These are phyloP conservation scores for Emydomyces testavorans DNA, from an alignment of 2,329 filamentous ascomycete species.

Conservation along the genomic window DNA sequence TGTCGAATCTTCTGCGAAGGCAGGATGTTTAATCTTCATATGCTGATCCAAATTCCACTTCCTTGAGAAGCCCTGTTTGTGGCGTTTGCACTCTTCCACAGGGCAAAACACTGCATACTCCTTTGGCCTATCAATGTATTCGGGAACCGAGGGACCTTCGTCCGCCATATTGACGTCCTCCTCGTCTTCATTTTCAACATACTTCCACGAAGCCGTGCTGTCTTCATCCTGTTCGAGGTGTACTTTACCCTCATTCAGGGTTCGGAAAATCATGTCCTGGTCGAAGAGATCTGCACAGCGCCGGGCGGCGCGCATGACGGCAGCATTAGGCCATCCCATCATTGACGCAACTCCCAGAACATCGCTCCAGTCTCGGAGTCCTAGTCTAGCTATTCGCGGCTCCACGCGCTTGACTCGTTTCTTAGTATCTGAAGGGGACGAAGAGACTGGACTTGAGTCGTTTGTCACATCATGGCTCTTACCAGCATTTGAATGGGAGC, in stretches of 20 bases:
- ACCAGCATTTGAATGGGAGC: background rate
- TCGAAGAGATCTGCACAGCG: conserved; percentile 67
- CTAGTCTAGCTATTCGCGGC: conserved; percentile 16
- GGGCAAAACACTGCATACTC: conserved; percentile 25
- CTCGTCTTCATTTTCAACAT: conserved; percentile 21
- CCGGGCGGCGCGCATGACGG: conserved; percentile 56
- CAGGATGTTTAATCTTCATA: conserved; percentile 25
- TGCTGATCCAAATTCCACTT: conserved; percentile 31
- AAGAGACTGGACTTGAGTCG: background rate
- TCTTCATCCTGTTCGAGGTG: conserved; percentile 18
- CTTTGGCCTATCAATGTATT: conserved; percentile 9
- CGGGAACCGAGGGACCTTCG: background rate
- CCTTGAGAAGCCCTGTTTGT: conserved; percentile 26
- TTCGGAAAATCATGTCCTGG: conserved; percentile 56
- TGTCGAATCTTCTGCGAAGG: background rate
- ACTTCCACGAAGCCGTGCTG: conserved; percentile 19
- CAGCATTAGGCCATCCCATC: conserved; percentile 54
- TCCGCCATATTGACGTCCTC: conserved; percentile 11
- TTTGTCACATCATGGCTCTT: background rate
- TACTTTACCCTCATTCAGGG: conserved; percentile 37
- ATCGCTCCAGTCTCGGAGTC: conserved; percentile 69
- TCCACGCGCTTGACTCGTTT: background rate
- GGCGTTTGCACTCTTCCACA: conserved; percentile 21
- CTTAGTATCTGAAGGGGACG: background rate
- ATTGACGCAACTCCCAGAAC: conserved; percentile 68